phyloP scores from a whole-genome alignment of 2,329 filamentous ascomycete species.

The Dryadomyces quercus-mongolicae region DNA sequence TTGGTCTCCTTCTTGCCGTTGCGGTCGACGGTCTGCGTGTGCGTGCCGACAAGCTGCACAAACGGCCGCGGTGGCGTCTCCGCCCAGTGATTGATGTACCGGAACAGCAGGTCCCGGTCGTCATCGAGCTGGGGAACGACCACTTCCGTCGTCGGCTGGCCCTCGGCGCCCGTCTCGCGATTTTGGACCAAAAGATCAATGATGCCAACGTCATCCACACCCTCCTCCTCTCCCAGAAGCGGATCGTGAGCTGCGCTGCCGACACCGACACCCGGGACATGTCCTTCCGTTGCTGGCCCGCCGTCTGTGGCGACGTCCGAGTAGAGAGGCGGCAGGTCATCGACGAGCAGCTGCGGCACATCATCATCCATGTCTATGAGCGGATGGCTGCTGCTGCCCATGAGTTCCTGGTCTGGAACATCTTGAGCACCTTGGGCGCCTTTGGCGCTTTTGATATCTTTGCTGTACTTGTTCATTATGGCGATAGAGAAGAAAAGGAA shows the following conservation, averaged over 20 bases:
- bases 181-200: too few species aligned
- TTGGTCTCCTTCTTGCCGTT: slow-evolving; percentile 33
- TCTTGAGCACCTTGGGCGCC: slow-evolving; percentile 4
- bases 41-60: slow-evolving; percentile 40
- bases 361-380: slow-evolving; percentile 16
- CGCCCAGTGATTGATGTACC: not conserved
- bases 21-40: slow-evolving; percentile 31
- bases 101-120: not conserved
- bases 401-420: not conserved
- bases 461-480: too few species aligned
- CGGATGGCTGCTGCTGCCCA: not conserved
- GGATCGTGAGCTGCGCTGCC: not conserved
- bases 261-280: too few species aligned
- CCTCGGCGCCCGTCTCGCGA: too few species aligned
- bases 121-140: not conserved
- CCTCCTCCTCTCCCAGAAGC: not conserved
- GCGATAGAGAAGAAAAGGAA: not conserved
- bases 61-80: slow-evolving; percentile 37
- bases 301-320: slow-evolving; percentile 24
- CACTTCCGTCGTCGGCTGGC: too few species aligned
- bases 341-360: slow-evolving; percentile 19
- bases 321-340: slow-evolving; percentile 32
- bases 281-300: too few species aligned
- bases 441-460: too few species aligned
- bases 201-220: too few species aligned